Percentiles rank a stretch among this genome's conserved stretches.
phyloP scores from a whole-genome alignment of 805 yeast genomes.

The Pichia phayaonensis region DNA sequence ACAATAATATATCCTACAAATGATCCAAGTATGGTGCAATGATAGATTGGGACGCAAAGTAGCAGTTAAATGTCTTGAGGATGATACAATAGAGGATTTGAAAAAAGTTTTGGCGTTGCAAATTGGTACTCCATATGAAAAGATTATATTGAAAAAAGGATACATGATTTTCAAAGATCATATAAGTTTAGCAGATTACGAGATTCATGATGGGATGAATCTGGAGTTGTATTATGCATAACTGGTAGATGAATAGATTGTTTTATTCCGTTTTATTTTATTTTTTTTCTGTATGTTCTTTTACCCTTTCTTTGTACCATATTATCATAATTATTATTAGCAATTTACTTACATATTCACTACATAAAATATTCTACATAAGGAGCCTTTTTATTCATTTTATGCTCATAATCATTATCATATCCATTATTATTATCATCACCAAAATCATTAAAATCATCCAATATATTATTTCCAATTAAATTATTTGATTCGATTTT shows the following conservation, averaged over 20 bases:
- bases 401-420: constrained; percentile 14
- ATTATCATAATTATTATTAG: not conserved
- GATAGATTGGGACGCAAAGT: constrained; percentile 85
- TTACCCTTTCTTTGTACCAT: not conserved
- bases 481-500: constrained; percentile 25
- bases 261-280: not conserved
- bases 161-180: constrained; percentile 81
- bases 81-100: constrained; percentile 85
- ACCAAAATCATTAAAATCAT: constrained; percentile 14
- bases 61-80: constrained; percentile 76
- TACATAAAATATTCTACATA: constrained; percentile 36
- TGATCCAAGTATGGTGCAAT: constrained; percentile 69
- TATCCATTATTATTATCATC: constrained; percentile 8
- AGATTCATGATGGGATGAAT: constrained; percentile 82
- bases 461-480: constrained; percentile 22
- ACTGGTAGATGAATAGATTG: not conserved
- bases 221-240: constrained; percentile 73
- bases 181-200: constrained; percentile 89
- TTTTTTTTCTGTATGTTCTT: not conserved
- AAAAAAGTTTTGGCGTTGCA: constrained; percentile 78
- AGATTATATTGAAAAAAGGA: constrained; percentile 74
- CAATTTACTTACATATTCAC: not conserved
- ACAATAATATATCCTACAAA: constrained; percentile 19
- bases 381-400: constrained; percentile 29
- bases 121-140: constrained; percentile 65